phyloP scores from a whole-genome alignment of 306 rosid genomes.

The Abrus pulchellus region DNA sequence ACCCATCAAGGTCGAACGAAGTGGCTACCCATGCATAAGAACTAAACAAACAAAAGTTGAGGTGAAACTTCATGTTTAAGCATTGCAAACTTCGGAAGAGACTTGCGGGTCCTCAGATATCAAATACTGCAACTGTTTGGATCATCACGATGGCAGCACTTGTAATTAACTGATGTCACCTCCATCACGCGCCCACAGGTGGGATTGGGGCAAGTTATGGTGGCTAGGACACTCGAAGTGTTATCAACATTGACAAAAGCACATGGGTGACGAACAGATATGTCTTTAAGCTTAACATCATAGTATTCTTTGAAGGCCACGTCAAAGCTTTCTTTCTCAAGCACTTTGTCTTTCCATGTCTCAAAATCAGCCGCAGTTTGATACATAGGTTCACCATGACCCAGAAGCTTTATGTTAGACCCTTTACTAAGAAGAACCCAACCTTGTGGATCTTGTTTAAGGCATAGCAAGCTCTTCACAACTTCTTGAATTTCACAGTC shows the following conservation, averaged over 20 bases:
- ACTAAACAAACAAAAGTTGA: neutral
- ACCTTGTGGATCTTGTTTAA: slow-evolving; percentile 46
- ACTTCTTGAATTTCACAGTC: slow-evolving; percentile 48
- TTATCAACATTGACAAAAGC: neutral
- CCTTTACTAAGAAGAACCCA: slow-evolving; percentile 53
- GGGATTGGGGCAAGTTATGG: slow-evolving; percentile 53
- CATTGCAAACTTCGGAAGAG: neutral
- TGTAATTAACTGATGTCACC: slow-evolving; percentile 45
- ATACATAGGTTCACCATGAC: slow-evolving; percentile 47
- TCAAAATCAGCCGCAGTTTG: slow-evolving; percentile 48
- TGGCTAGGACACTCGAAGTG: slow-evolving; percentile 43
- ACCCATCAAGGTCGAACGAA: slow-evolving; percentile 36
- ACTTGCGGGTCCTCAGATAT: neutral
- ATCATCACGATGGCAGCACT: slow-evolving; percentile 50
- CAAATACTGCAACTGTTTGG: slow-evolving; percentile 29
- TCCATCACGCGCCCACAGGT: slow-evolving; percentile 50
- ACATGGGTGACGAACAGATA: neutral
- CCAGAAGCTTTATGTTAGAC: slow-evolving; percentile 13
- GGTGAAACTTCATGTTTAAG: neutral
- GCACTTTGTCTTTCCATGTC: slow-evolving; percentile 39
- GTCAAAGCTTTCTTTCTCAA: slow-evolving; percentile 41
- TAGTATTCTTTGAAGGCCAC: slow-evolving; percentile 44
- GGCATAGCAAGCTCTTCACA: slow-evolving; percentile 46
- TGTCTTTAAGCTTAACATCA: slow-evolving; percentile 19
- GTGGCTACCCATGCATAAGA: slow-evolving; percentile 8